Evolutionary conservation across 768 basidiomycete genomes (phyloP).

Genomic region (Lentinula sp.): DNA sequence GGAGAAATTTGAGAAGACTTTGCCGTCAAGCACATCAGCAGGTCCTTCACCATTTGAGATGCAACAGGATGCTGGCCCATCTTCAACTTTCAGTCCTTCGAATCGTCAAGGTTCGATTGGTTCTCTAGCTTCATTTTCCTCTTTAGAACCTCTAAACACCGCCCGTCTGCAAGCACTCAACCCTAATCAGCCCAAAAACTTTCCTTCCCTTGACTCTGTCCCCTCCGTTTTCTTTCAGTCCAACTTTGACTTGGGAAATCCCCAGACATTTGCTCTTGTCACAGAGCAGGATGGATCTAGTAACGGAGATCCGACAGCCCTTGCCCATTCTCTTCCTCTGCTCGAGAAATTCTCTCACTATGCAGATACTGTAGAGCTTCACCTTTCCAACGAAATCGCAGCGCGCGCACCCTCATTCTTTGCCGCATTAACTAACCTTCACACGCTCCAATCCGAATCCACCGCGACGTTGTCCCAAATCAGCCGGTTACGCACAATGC

Average conservation of each 20-base stretch:
- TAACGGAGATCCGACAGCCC: conserved; percentile 49
- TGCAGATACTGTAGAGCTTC: conserved; percentile 90
- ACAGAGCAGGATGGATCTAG: conserved; percentile 48
- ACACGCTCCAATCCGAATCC: conserved; percentile 88
- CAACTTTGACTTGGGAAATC: conserved; percentile 77
- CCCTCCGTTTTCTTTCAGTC: conserved; percentile 77
- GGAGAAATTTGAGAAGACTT: conserved; percentile 53
- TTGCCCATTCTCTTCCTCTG: conserved; percentile 64
- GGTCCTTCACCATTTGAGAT: conserved; percentile 24
- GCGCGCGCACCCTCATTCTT: conserved; percentile 92
- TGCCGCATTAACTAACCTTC: conserved; percentile 89
- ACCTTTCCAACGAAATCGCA: conserved; percentile 90
- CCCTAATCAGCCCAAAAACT: conserved; percentile 31
- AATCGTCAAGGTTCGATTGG: conserved; percentile 14
- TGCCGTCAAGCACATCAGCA: conserved; percentile 12
- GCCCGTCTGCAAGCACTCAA: conserved; percentile 8
- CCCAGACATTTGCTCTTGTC: conserved; percentile 69
- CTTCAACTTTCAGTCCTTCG: conserved; percentile 24
- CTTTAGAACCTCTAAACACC: conserved; percentile 2
- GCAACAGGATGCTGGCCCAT: conserved; percentile 27
- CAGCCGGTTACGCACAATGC: conserved; percentile 57
- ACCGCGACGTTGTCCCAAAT: conserved; percentile 77
- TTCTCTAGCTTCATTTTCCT: conserved; percentile 6
- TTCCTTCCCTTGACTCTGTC: conserved; percentile 71
- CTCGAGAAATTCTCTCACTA: conserved; percentile 90